A percentile compares a stretch with the other conserved stretches of the same genome.
These are phyloP conservation scores for Plasmodium knowlesi DNA, from an alignment of 169 alveolate species.

Conservation along the genomic window DNA sequence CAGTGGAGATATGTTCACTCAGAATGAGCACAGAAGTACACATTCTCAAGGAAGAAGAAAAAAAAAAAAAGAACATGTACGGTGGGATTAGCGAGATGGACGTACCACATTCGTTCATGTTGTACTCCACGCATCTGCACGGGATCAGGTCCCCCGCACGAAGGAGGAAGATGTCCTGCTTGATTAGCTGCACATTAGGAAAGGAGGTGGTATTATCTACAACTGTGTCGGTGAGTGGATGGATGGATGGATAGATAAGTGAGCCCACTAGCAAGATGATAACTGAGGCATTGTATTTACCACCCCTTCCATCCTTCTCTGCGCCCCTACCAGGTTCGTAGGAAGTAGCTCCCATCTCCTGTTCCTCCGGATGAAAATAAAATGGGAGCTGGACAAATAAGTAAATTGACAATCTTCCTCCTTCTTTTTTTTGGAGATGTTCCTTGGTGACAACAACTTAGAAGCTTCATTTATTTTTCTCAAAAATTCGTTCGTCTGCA, in stretches of 20 bases:
- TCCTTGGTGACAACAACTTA: conserved; percentile 19
- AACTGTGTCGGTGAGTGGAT: neutral
- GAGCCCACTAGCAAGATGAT: neutral
- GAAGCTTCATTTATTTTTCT: conserved; percentile 40
- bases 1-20: neutral
- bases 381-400: conserved; percentile 31
- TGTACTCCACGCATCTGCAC: conserved; percentile 47
- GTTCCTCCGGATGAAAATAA: conserved; percentile 46
- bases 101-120: conserved; percentile 26
- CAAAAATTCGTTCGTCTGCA: conserved; percentile 25
- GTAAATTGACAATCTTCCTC: conserved; percentile 28
- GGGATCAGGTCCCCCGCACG: conserved; percentile 67
- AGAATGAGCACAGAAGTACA: neutral
- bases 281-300: neutral
- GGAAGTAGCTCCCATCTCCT: conserved; percentile 57
- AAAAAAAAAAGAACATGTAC: neutral
- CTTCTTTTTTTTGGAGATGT: conserved; percentile 17
- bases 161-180: conserved; percentile 49
- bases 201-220: too few species aligned
- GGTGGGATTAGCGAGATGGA: neutral
- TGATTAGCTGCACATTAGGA: conserved; percentile 29
- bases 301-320: neutral
- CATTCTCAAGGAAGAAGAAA: neutral
- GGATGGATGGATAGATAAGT: neutral
- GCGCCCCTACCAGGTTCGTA: conserved; percentile 24